These are phyloP conservation scores for Claviceps quebecensis DNA, from an alignment of 2,329 filamentous ascomycete genomes.

Conservation along the genomic window DNA sequence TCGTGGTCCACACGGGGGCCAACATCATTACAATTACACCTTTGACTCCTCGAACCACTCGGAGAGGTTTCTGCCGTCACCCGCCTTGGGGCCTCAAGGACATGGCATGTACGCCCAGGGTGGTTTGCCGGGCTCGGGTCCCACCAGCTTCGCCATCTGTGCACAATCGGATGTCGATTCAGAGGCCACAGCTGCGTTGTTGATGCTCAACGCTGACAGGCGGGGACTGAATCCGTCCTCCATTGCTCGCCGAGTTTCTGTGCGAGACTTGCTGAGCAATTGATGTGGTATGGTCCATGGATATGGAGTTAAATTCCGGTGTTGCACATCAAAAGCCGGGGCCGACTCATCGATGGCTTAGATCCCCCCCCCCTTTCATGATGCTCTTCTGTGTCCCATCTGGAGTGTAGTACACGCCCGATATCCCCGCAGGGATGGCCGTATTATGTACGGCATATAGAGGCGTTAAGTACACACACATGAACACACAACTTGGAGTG, in stretches of 20 bases:
- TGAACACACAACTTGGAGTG: no score
- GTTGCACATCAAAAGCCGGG: no score
- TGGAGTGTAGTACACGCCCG: no score
- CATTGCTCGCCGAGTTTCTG: slow-evolving; percentile 35
- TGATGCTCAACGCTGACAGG: slow-evolving; percentile 78
- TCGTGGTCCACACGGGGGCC: slow-evolving; percentile 34
- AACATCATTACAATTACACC: slow-evolving; percentile 36
- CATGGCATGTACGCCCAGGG: slow-evolving; percentile 24
- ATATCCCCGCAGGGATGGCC: no score
- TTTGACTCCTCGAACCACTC: no score
- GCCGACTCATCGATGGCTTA: no score
- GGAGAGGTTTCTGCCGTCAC: slow-evolving; percentile 22
- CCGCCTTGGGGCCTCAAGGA: slow-evolving; percentile 40
- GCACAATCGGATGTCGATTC: slow-evolving; percentile 50
- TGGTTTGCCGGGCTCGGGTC: slow-evolving; percentile 32
- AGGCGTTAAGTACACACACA: no score
- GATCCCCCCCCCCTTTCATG: no score
- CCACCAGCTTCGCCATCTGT: slow-evolving; percentile 43
- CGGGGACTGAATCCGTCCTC: slow-evolving; percentile 27
- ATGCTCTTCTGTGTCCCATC: no score
- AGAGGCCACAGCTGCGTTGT: slow-evolving; percentile 69
- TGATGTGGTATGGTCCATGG: slow-evolving; percentile 15
- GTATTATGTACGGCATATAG: no score
- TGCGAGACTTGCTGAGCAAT: slow-evolving; percentile 38
- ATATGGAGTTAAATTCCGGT: no score